Conservation (phyloP, 306 rosid species). For the Acmispon strigosus region DNA sequence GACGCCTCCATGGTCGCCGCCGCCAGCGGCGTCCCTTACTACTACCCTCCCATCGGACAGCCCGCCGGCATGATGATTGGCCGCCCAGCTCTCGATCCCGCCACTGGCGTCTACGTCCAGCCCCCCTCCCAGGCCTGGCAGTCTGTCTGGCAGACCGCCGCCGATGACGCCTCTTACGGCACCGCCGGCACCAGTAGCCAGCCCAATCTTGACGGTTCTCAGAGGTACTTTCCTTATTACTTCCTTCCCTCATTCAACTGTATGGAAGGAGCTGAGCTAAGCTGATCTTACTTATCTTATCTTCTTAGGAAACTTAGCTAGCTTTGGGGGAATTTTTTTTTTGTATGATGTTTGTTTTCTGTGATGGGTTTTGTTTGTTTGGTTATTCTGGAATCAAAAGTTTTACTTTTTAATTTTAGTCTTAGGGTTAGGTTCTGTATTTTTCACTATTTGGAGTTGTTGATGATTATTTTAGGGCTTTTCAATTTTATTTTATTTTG, state of each 20-base stretch:
- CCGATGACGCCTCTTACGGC: slow-evolving; percentile 61
- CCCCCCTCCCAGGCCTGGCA: slow-evolving; percentile 99
- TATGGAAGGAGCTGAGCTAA: background rate
- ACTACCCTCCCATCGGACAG: slow-evolving; percentile 87
- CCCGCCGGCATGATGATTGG: slow-evolving; percentile 89
- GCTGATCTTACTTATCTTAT: background rate
- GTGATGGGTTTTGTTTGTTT: background rate
- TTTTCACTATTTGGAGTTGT: background rate
- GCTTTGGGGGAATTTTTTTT: background rate
- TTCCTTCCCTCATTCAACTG: background rate
- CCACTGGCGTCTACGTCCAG: slow-evolving; percentile 65
- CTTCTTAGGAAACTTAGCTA: background rate
- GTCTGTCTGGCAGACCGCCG: slow-evolving; percentile 74
- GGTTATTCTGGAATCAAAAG: background rate
- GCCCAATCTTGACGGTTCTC: slow-evolving; percentile 61
- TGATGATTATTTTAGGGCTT: background rate
- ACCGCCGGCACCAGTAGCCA: slow-evolving; percentile 44
- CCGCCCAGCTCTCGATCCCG: slow-evolving; percentile 79
- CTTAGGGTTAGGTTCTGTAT: background rate
- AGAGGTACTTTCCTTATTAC: slow-evolving; percentile 46
- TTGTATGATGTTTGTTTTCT: background rate
- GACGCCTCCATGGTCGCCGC: slow-evolving; percentile 57
- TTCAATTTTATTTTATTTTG: background rate
- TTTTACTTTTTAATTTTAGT: background rate
- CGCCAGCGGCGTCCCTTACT: slow-evolving; percentile 76